Conservation (phyloP, 2,329 filamentous ascomycete genomes). For the Aureobasidium sp. region DNA sequence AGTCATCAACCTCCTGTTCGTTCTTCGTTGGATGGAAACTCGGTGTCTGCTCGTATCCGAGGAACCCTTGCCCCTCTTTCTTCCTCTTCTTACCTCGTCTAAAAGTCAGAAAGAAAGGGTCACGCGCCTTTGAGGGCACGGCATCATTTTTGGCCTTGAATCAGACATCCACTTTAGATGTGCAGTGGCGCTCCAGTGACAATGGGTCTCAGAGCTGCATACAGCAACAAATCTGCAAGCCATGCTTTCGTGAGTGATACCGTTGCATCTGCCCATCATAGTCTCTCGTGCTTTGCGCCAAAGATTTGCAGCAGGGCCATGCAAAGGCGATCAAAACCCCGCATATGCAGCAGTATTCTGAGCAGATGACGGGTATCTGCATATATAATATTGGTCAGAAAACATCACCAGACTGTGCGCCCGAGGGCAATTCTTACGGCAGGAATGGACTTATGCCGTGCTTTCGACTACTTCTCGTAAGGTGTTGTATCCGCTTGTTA, state of each 20-base stretch:
- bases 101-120: neutral
- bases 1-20: neutral
- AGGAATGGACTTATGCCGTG: neutral
- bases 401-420: neutral
- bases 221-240: neutral
- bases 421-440: neutral
- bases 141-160: neutral
- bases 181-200: neutral
- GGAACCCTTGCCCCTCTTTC: neutral
- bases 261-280: neutral
- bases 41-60: neutral
- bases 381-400: neutral
- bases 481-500: neutral
- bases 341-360: neutral
- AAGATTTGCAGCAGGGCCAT: neutral
- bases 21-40: neutral
- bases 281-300: neutral
- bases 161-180: neutral
- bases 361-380: neutral
- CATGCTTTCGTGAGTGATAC: neutral
- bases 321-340: neutral
- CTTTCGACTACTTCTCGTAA: neutral
- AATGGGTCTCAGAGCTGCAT: neutral
- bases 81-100: neutral
- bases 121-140: conserved; percentile 4